phyloP scores from a whole-genome alignment of 345 rosid species.

The Pseudoturritis turrita region DNA sequence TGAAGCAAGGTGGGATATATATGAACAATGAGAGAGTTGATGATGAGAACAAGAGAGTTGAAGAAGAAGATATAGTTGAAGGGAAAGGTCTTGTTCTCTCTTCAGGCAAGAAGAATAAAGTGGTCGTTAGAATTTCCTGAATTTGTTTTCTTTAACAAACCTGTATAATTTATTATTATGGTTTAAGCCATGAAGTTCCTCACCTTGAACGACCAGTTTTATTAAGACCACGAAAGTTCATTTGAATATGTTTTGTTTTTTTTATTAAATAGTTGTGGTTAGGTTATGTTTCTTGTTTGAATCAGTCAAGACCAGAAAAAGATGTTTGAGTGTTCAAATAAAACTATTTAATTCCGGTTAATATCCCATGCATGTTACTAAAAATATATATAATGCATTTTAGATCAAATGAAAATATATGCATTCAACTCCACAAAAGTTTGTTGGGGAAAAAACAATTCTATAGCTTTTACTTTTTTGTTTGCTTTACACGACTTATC shows the following conservation, averaged over 20 bases:
- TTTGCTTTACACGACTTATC: no score
- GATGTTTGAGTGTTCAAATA: slow-evolving; percentile 19
- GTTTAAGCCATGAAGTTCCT: slow-evolving; percentile 6
- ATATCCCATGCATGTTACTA: no score
- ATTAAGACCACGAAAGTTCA: slow-evolving; percentile 18
- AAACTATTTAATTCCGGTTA: no score
- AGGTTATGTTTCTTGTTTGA: slow-evolving; percentile 25
- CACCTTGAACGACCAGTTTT: neutral
- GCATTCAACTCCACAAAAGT: no score
- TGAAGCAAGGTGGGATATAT: slow-evolving; percentile 96
- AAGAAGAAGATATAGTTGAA: slow-evolving; percentile 69
- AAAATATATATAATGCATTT: no score
- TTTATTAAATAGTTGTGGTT: slow-evolving; percentile 27
- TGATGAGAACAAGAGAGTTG: slow-evolving; percentile 63
- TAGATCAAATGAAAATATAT: no score
- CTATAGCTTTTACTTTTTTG: no score
- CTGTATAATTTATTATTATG: neutral
- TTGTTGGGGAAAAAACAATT: no score
- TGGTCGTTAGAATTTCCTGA: slow-evolving; percentile 76
- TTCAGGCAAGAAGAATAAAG: slow-evolving; percentile 95
- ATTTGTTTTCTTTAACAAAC: neutral
- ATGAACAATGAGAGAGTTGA: slow-evolving; percentile 86
- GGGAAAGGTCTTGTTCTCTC: slow-evolving; percentile 88
- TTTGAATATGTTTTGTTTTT: slow-evolving; percentile 22
- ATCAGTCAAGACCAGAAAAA: neutral